Percentiles rank a stretch among this genome's conserved stretches.
Evolutionary conservation across 1,284 basidiomycete species (phyloP).

Genomic region (Malassezia yamatoensis): DNA sequence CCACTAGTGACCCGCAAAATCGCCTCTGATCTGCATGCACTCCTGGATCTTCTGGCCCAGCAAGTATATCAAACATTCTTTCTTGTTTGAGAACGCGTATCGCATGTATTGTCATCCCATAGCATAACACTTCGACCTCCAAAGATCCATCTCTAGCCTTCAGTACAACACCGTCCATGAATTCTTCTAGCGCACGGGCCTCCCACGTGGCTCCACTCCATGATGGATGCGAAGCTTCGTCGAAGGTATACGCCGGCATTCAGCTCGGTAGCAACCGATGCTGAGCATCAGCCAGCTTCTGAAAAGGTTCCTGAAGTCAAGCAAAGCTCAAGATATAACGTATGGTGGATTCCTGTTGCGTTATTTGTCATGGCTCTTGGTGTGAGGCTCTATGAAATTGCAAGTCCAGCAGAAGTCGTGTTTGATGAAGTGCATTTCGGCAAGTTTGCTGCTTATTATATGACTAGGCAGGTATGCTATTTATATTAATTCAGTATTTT

Average conservation of each 20-base stretch:
- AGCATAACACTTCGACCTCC: conserved; percentile 22
- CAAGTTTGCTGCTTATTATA: conserved; percentile 46
- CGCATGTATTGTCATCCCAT: conserved; percentile 37
- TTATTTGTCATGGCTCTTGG: conserved; percentile 27
- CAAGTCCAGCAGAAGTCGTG: conserved; percentile 38
- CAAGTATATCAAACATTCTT: conserved; percentile 25
- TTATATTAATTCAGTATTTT: conserved; percentile 64
- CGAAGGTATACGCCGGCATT: background rate
- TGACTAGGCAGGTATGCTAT: conserved; percentile 26
- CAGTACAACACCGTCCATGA: conserved; percentile 1
- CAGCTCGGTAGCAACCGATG: too few species aligned
- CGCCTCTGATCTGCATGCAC: conserved; percentile 24
- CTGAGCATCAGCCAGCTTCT: too few species aligned
- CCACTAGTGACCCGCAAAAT: conserved; percentile 41
- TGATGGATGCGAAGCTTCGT: background rate
- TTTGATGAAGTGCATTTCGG: conserved; percentile 49
- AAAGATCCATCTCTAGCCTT: conserved; percentile 3
- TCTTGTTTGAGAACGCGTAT: conserved; percentile 19
- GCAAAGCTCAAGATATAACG: too few species aligned
- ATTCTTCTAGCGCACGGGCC: background rate
- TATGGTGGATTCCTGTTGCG: conserved; percentile 11
- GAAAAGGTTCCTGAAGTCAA: too few species aligned
- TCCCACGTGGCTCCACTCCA: conserved; percentile 1
- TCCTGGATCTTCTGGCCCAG: conserved; percentile 30
- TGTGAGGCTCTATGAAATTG: conserved; percentile 29